A percentile compares a stretch with the other conserved stretches of the same genome.
phyloP scores from a whole-genome alignment of 2,329 filamentous ascomycete genomes.

The Colletotrichum euphorbiae region DNA sequence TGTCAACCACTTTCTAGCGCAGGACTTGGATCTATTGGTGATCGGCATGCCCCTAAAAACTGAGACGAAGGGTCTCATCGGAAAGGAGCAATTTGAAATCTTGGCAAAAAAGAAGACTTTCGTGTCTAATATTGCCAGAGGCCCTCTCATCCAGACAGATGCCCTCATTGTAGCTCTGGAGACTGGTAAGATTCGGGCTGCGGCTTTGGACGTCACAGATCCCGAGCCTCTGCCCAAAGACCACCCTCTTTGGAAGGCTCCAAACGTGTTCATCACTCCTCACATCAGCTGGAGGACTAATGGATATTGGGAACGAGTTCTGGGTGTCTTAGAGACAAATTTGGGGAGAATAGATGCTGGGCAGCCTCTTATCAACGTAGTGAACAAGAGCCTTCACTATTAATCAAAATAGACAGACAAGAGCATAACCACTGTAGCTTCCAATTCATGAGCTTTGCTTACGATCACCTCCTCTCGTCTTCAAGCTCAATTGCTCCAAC shows the following conservation, averaged over 20 bases:
- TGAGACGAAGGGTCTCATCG: slow-evolving; percentile 55
- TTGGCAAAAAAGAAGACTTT: slow-evolving; percentile 61
- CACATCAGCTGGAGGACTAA: slow-evolving; percentile 52
- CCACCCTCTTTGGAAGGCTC: slow-evolving; percentile 72
- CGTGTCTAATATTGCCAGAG: slow-evolving; percentile 75
- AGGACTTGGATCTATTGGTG: slow-evolving; percentile 58
- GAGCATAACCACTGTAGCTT: too few species aligned
- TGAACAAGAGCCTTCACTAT: slow-evolving; percentile 44
- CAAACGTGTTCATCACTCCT: slow-evolving; percentile 70
- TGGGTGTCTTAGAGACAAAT: slow-evolving; percentile 46
- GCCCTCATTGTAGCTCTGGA: slow-evolving; percentile 69
- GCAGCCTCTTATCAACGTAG: slow-evolving; percentile 46
- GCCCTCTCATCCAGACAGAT: slow-evolving; percentile 52
- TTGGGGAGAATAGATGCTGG: slow-evolving; percentile 45
- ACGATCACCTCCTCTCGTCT: not conserved
- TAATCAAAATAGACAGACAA: slow-evolving; percentile 9
- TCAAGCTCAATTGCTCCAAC: not conserved
- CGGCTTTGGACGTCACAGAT: slow-evolving; percentile 78
- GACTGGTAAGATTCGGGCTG: slow-evolving; percentile 59
- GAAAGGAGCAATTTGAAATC: slow-evolving; percentile 56
- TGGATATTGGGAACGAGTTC: slow-evolving; percentile 44
- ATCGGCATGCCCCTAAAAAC: slow-evolving; percentile 56
- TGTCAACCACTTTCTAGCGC: slow-evolving; percentile 56
- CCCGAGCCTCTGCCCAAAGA: slow-evolving; percentile 76
- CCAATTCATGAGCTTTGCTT: too few species aligned